These are phyloP conservation scores for Exutisphaerella laricina DNA, from an alignment of 2,329 filamentous ascomycete genomes.

Conservation along the genomic window DNA sequence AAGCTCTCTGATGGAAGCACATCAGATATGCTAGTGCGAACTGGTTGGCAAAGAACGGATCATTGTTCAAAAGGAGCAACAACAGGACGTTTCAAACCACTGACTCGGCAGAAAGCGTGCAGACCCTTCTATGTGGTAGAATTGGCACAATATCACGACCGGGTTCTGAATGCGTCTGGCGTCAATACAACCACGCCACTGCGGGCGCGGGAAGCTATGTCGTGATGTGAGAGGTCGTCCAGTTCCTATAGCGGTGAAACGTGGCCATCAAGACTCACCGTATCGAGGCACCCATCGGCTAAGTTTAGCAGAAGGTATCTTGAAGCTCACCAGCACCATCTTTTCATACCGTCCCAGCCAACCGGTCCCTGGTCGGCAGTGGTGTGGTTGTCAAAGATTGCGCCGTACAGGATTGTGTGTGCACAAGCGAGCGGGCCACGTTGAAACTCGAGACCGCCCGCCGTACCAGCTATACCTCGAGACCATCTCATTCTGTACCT, in stretches of 20 bases:
- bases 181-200: not conserved
- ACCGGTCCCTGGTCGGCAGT: not conserved
- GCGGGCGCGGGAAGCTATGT: not conserved
- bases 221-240: not conserved
- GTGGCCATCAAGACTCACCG: no score
- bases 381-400: not conserved
- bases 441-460: not conserved
- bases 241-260: not conserved
- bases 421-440: no score
- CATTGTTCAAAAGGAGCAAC: slow-evolving; percentile 7
- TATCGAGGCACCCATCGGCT: not conserved
- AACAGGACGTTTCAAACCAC: no score
- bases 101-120: not conserved
- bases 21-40: no score
- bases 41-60: not conserved
- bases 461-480: no score
- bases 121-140: not conserved
- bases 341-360: not conserved
- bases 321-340: not conserved
- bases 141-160: not conserved
- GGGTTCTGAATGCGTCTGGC: not conserved
- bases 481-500: no score
- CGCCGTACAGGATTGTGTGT: no score
- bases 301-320: no score
- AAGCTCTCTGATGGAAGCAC: not conserved